These are phyloP conservation scores for Backusella sp. DNA, from an alignment of 192 early-diverging fungal genomes.

Conservation along the genomic window DNA sequence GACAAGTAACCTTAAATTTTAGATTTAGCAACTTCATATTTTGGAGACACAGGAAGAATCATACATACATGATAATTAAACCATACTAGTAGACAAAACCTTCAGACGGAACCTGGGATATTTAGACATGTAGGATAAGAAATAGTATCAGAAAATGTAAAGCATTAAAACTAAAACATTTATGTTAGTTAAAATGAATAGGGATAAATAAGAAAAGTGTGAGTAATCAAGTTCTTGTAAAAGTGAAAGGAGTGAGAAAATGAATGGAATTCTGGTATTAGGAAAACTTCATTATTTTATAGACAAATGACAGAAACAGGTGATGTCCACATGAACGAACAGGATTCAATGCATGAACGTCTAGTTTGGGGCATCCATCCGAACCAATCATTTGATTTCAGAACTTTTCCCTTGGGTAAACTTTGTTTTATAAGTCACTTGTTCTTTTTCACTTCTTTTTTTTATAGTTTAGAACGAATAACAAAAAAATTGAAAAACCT, in stretches of 20 bases:
- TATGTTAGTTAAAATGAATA: not conserved
- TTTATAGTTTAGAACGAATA: not conserved
- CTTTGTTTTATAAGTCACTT: not conserved
- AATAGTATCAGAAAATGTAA: not conserved
- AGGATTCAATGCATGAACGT: not conserved
- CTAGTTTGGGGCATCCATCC: not conserved
- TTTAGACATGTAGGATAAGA: not conserved
- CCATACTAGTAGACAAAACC: not conserved
- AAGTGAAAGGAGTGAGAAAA: not conserved
- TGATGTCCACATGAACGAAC: not conserved
- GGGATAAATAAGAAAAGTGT: not conserved
- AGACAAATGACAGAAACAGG: conserved; percentile 1
- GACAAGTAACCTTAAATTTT: not conserved
- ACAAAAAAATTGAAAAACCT: not conserved
- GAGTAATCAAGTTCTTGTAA: not conserved
- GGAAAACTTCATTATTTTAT: not conserved
- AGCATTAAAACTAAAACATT: not conserved
- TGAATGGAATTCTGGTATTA: not conserved
- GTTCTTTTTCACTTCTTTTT: not conserved
- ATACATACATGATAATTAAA: not conserved
- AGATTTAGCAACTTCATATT: not conserved
- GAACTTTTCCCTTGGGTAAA: not conserved
- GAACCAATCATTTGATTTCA: not conserved
- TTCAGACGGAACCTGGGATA: not conserved
- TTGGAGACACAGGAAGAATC: not conserved